These are phyloP conservation scores for Lumnitzera littorea DNA, from an alignment of 345 rosid species.

Conservation along the genomic window DNA sequence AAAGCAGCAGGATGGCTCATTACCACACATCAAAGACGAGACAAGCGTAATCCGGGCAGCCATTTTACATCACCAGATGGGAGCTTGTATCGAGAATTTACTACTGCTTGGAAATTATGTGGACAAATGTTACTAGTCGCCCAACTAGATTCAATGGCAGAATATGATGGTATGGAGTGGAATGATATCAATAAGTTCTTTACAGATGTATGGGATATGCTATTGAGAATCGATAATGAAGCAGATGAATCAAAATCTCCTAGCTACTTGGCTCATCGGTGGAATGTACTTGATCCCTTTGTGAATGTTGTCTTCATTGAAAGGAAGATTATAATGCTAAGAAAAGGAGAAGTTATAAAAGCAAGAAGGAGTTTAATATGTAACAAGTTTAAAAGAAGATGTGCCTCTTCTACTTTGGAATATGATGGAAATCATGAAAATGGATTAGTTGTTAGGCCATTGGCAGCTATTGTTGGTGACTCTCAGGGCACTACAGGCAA, in stretches of 20 bases:
- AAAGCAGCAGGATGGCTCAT: constrained; percentile 56
- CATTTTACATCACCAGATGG: constrained; percentile 65
- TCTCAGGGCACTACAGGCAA: constrained; percentile 31
- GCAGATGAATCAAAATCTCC: constrained; percentile 28
- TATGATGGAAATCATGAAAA: constrained; percentile 10
- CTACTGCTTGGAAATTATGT: constrained; percentile 66
- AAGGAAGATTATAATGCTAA: constrained; percentile 66
- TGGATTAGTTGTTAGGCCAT: constrained; percentile 10
- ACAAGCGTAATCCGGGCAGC: constrained; percentile 45
- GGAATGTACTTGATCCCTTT: constrained; percentile 87
- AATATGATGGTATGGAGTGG: constrained; percentile 52
- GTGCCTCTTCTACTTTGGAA: constrained; percentile 19
- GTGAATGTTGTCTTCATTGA: constrained; percentile 64
- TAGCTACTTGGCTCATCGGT: constrained; percentile 44
- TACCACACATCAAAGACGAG: constrained; percentile 45
- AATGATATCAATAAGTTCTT: constrained; percentile 54
- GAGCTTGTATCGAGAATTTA: constrained; percentile 58
- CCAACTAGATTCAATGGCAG: constrained; percentile 28
- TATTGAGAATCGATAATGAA: constrained; percentile 51
- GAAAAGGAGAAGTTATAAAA: constrained; percentile 65
- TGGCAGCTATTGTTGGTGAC: constrained; percentile 16
- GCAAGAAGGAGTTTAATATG: constrained; percentile 34
- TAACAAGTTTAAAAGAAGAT: constrained; percentile 18
- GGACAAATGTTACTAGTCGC: constrained; percentile 45
- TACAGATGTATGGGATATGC: constrained; percentile 49